Percentiles rank a stretch among this genome's conserved stretches.
phyloP scores from a whole-genome alignment of 345 rosid genomes.

The Excoecaria cochinchinensis region DNA sequence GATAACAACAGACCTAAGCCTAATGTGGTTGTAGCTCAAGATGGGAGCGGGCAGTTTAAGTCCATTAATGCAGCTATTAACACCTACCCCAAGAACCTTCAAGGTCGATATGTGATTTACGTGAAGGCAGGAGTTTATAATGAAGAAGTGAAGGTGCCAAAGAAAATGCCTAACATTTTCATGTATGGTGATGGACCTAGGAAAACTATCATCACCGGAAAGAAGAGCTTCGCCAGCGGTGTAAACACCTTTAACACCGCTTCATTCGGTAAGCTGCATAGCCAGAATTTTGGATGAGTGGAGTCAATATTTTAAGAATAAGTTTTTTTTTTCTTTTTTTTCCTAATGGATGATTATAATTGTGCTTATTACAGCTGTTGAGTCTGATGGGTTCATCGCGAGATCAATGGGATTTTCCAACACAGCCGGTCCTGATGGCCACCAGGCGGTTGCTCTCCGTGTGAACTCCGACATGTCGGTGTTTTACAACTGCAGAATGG shows the following conservation, averaged over 20 bases:
- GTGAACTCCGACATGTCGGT: slow-evolving; percentile 23
- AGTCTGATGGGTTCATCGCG: slow-evolving; percentile 22
- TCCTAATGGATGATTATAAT: too few relatives aligned
- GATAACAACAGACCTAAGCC: not conserved
- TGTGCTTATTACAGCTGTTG: slow-evolving; percentile 18
- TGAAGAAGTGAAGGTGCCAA: slow-evolving; percentile 7
- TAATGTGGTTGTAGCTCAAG: slow-evolving; percentile 28
- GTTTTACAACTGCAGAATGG: slow-evolving; percentile 28
- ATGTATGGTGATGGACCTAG: slow-evolving; percentile 32
- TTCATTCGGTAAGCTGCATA: slow-evolving; percentile 20
- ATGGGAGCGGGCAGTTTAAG: slow-evolving; percentile 30
- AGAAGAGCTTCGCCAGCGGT: slow-evolving; percentile 18
- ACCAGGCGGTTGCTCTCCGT: slow-evolving; percentile 30
- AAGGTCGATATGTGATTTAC: slow-evolving; percentile 23
- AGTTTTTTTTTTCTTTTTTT: too few relatives aligned
- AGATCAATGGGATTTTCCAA: slow-evolving; percentile 25
- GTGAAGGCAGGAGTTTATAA: slow-evolving; percentile 23
- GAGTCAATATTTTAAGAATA: too few relatives aligned
- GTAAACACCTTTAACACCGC: slow-evolving; percentile 30
- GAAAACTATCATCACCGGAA: slow-evolving; percentile 23
- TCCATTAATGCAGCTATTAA: slow-evolving; percentile 22
- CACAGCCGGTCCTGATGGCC: slow-evolving; percentile 35
- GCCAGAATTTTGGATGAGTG: too few relatives aligned
- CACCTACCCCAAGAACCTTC: slow-evolving; percentile 8
- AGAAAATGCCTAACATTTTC: slow-evolving; percentile 8